Conservation (phyloP, 78 protist genomes). For the Paratrimastix pyriformis region DNA sequence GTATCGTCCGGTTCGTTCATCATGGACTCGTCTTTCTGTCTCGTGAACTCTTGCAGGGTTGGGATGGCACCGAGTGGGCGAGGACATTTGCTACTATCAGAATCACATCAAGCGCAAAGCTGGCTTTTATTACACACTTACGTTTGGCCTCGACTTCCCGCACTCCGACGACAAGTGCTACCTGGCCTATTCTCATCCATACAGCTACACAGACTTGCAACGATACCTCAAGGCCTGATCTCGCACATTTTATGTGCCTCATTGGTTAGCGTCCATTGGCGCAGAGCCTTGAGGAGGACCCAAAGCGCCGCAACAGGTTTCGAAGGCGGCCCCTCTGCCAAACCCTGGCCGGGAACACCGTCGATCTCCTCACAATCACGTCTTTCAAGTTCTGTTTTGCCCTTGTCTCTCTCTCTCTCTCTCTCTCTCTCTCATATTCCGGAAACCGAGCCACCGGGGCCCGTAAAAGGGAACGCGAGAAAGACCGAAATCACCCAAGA, state of each 20-base stretch:
- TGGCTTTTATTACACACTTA: slow-evolving; percentile 38
- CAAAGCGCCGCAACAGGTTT: background rate
- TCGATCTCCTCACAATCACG: slow-evolving; percentile 50
- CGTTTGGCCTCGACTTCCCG: slow-evolving; percentile 23
- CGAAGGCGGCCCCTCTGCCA: slow-evolving; percentile 38
- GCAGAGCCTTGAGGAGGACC: background rate
- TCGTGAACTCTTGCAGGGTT: background rate
- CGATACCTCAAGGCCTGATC: background rate
- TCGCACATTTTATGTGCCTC: too few species aligned
- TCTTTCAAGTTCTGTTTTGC: too few species aligned
- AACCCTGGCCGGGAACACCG: slow-evolving; percentile 31
- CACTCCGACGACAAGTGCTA: slow-evolving; percentile 33
- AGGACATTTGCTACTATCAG: slow-evolving; percentile 37
- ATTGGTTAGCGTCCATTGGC: background rate
- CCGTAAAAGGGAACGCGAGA: too few species aligned
- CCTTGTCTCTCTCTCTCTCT: too few species aligned
- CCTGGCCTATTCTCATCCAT: slow-evolving; percentile 59
- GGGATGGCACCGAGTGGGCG: slow-evolving; percentile 56
- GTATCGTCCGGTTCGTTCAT: too few species aligned
- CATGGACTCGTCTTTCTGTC: background rate
- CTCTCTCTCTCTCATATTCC: too few species aligned
- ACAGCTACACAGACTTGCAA: slow-evolving; percentile 51
- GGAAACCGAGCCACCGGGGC: too few species aligned
- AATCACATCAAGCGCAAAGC: background rate
- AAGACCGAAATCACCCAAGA: too few species aligned